Evolutionary conservation across 2,329 filamentous ascomycete species (phyloP), one percentile per base, ranked within the genome.

Genomic region (Monilinia polystroma): DNA sequence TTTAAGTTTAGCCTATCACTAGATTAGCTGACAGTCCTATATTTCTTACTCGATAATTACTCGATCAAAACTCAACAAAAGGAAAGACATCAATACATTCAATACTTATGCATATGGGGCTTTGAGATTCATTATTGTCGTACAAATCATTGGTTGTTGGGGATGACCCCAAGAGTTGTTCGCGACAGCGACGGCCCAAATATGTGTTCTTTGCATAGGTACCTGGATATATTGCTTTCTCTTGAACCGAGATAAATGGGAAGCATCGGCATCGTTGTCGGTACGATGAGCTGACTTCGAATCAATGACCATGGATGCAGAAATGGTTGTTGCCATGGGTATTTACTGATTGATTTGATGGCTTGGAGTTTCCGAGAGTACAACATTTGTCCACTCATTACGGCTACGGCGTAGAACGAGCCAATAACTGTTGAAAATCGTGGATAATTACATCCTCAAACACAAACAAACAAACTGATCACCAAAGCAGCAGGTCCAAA

Each of bases 1-100:
- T n/a, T 59, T 49, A 59, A 49, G 43, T 59, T 59, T 59, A 49
- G 43, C 57, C 57, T 59, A 59, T 59, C 57, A n/a, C 8, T 6
- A 54, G 18, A 12, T 59, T 59, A 59, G 43, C 57, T 32, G 18
- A 49, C 32, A 47, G 32, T 35, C 6, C 7, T 6, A 7, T 16
- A 47, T 32, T 32, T 47, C 41, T 47, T 47, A 59, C 56, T 59
- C 41, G 56, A 59, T 58, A 2, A 58, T 58, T 58, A 58, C 56
- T 47, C 56, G 10, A 59, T 59, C 8, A 32, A 47, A 59, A 59
- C 56, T 45, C 4, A n/a, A n/a, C 16, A 8, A 35, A 35, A 35
- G 11, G 12, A 18, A 45, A 26, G 23, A 45, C 23, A 8, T 16
- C 38, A 43, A 20, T 20, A 5, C 29, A 8, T 45, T 23, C 56